A percentile compares a stretch with the other conserved stretches of the same genome.
phyloP scores from a whole-genome alignment of 768 basidiomycete species.

The Pleurotus pulmonarius region DNA sequence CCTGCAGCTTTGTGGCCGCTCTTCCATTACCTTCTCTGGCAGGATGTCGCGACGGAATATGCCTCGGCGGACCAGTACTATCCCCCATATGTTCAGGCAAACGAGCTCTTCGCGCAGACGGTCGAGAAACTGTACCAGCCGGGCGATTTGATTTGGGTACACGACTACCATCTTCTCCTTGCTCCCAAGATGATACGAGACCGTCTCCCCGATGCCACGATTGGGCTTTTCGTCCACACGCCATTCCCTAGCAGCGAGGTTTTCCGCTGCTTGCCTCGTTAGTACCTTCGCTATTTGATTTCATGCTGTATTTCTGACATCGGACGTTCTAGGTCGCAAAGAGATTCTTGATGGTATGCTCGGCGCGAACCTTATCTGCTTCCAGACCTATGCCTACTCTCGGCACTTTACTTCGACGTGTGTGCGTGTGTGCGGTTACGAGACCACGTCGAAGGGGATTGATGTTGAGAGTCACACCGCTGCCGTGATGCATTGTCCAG shows the following conservation, averaged over 20 bases:
- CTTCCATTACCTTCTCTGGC: conserved; percentile 98
- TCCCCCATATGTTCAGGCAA: conserved; percentile 76
- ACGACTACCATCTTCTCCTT: conserved; percentile 95
- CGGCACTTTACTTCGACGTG: conserved; percentile 95
- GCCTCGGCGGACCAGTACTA: conserved; percentile 84
- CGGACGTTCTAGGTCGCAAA: conserved; percentile 55
- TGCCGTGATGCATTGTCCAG: conserved; percentile 85
- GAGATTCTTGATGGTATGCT: conserved; percentile 98
- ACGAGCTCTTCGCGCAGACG: conserved; percentile 72
- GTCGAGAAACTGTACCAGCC: conserved; percentile 19
- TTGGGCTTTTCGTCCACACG: conserved; percentile 96
- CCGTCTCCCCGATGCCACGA: conserved; percentile 59
- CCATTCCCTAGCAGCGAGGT: conserved; percentile 97
- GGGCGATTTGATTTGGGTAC: conserved; percentile 93
- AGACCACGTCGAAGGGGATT: conserved; percentile 67
- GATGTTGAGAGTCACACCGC: conserved; percentile 87
- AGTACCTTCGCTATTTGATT: conserved; percentile 25
- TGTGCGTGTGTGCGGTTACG: conserved; percentile 94
- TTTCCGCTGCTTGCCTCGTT: conserved; percentile 89
- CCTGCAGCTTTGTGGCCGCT: conserved; percentile 87
- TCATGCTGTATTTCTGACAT: neutral
- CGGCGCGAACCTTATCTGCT: conserved; percentile 92
- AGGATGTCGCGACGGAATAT: conserved; percentile 89
- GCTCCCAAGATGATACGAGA: conserved; percentile 83
- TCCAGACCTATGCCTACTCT: conserved; percentile 96